Conservation (phyloP, 805 yeast genomes). For the Metschnikowia santaceciliae region DNA sequence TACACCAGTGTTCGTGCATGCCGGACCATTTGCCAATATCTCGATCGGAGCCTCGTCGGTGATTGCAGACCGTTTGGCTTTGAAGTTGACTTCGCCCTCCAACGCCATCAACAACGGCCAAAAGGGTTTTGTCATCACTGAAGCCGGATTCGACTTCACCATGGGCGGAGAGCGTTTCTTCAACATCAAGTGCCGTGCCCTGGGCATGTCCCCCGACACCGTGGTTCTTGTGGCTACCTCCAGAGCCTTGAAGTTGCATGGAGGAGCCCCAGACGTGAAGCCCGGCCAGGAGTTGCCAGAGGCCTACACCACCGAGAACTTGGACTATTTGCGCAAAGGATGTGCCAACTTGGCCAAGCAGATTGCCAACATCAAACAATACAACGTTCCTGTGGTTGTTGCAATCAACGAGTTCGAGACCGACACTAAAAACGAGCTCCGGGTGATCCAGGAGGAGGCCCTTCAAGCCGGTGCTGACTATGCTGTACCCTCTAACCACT, state of each 20-base stretch:
- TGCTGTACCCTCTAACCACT: constrained; percentile 88
- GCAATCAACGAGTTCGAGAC: constrained; percentile 87
- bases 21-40: constrained; percentile 97
- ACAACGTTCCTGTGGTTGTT: constrained; percentile 89
- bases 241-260: constrained; percentile 93
- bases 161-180: constrained; percentile 99
- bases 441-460: constrained; percentile 74
- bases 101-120: constrained; percentile 42
- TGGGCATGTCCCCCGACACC: constrained; percentile 83
- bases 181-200: constrained; percentile 91
- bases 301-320: constrained; percentile 77
- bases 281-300: constrained; percentile 86
- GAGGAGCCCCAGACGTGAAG: constrained; percentile 95
- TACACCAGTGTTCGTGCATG: constrained; percentile 95
- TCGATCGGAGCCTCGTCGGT: constrained; percentile 96
- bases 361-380: constrained; percentile 76
- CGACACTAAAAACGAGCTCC: constrained; percentile 78
- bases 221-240: constrained; percentile 95
- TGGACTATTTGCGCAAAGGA: constrained; percentile 72
- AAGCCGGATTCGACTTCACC: constrained; percentile 97
- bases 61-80: constrained; percentile 87
- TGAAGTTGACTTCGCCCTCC: constrained; percentile 67
- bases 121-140: constrained; percentile 89
- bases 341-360: constrained; percentile 89
- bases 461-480: constrained; percentile 88